Conservation (phyloP, 306 rosid species). For the Prunus fruticosa region DNA sequence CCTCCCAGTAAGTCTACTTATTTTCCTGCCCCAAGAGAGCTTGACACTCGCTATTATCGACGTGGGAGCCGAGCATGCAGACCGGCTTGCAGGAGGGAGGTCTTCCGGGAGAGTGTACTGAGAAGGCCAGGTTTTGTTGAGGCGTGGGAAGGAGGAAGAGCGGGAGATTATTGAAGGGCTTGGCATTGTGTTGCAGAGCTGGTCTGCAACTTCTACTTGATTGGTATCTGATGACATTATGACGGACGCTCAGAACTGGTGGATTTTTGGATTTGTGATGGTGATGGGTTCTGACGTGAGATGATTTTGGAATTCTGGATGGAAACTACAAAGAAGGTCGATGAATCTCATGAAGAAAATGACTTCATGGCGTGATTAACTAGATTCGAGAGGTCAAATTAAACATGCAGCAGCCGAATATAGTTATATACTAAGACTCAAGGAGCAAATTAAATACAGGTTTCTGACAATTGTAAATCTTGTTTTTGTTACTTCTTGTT, state of each 20-base stretch:
- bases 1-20: neutral
- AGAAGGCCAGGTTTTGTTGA: neutral
- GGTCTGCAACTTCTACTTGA: neutral
- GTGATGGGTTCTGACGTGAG: neutral
- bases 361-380: neutral
- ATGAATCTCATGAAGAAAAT: neutral
- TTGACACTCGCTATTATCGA: neutral
- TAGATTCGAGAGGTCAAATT: neutral
- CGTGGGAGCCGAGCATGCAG: neutral
- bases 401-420: neutral
- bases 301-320: neutral
- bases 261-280: neutral
- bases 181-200: conserved; percentile 8
- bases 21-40: neutral
- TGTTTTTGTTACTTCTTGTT: neutral
- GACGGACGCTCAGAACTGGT: neutral
- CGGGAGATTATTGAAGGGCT: conserved; percentile 3
- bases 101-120: neutral
- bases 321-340: neutral
- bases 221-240: neutral
- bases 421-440: neutral
- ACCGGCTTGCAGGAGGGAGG: neutral
- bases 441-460: neutral
- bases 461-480: neutral
- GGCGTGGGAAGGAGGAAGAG: neutral